Base-by-base conservation (phyloP, 202 grass and related monocot species). In the Dendrocalamus latiflorus region DNA sequence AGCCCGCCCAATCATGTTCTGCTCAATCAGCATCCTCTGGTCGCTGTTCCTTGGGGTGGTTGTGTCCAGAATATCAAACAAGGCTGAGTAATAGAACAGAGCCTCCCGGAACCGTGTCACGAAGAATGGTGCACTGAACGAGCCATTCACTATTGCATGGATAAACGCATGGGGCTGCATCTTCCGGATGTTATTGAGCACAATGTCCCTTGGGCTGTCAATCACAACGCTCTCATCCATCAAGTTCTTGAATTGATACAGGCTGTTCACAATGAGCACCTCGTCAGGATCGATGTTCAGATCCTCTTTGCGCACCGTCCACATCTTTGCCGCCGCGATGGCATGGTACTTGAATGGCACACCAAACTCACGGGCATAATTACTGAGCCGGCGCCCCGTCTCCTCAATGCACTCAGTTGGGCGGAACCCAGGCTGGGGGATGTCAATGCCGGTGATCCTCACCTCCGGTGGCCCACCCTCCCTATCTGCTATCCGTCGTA, bases 111-210 rank as follows among this genome's bases (percentile, higher is more conserved):
- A n/a, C n/a, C n/a, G n/a, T n/a, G n/a, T n/a, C n/a, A n/a, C n/a
- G n/a, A 97, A 97, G 87, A 97, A 97, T 1, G 95, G 95, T 10
- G 90, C 95, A 50, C 86, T 90, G 48, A 86, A 97, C 0, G 88
- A 94, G 64, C 95, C 95, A 66, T 97, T 97, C 44, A 93, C 70
- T 1, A 93, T 81, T 20, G 75, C 88, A 80, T 94, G 92, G 62
- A 97, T 78, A 78, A 94, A 97, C 3, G 83, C 69, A 74, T 80
- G 53, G 15, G 95, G 92, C 9, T 39, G 84, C 82, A 97, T 91
- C 71, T 93, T 86, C 49, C 42, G 85, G 81, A 97, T 93, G 45
- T 84, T 94, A 6, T 77, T 91, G 59, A 97, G 88, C 12, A 91
- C 88, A 49, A 68, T 12, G 68, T 94, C 90, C 83, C 95, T 93